Base-by-base conservation (phyloP, 441 rosid species). In the Erysimum cheiri region DNA sequence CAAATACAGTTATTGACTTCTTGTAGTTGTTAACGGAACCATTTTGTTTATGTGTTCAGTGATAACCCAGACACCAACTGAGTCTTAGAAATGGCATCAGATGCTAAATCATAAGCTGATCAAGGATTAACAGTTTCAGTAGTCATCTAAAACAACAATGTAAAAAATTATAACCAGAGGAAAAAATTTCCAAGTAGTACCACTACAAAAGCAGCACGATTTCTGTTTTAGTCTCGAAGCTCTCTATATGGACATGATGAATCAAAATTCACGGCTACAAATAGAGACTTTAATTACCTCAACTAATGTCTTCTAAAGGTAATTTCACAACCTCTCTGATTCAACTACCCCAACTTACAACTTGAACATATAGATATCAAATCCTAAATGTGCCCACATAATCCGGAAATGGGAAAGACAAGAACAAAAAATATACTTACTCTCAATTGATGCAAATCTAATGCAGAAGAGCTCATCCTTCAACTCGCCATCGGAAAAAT, bases 401-500 rank as follows among this genome's bases (percentile, higher is more conserved):
- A 8, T 63, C 44, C 5, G 3, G 2, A 6, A 22, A 44, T 22
- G 46, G 31, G 50, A 5, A 67, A 17, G 13, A 15, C 1, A 13
- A 65, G 22, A 3, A 22, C 49, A 5, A 49, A 67, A 49, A 67
- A 24, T 8, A 54, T 6, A 87, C 76, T 71, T 66, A 70, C 80
- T 70, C 57, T 76, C 75, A 39, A 77, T 57, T 0, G 80, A 67
- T 4, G 73, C 77, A 55, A 77, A 77, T 48, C 80, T 41, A 39
- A 77, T 77, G 76, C 80, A 77, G 73, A 77, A 77, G 36, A 77
- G 80, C 69, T 77, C 80, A 54, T 77, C 80, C 41, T 77, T 77
- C 9, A 87, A 67, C 74, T 87, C 92, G n/a, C 87, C 90, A 65
- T 87, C 92, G 11, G 90, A 85, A 59, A 81, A 87, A 76, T 87